Evolutionary conservation across 2,329 filamentous ascomycete genomes (phyloP), one percentile per base, ranked within the genome.

Genomic region (Trichoderma pleuroti): DNA sequence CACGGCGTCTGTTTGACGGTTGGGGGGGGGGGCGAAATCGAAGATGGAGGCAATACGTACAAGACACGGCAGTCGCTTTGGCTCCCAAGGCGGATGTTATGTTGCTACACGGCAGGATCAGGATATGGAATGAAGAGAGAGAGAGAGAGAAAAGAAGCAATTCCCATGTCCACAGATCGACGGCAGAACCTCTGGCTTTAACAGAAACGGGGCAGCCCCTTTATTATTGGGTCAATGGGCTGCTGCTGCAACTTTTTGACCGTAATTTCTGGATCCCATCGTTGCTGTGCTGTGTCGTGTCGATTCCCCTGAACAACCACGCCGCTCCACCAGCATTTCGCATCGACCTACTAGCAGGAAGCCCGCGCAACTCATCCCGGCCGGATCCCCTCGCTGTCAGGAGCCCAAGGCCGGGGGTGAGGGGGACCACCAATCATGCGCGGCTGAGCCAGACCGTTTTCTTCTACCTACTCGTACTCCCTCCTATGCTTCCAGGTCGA

Each of bases 201-300:
- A 64, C 56, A 63, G 42, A 36, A 61, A 70, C 59, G 68, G 59
- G 59, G 54, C 26, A 64, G 34, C 62, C 36, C 69, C 69, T 66
- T 54, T 66, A 54, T 60, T 60, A 61, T 46, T 34, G 36, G 57
- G 39, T 54, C 57, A 59, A 61, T 39, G 56, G 56, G 57, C 68
- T n/a, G 42, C 54, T 30, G 68, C 52, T 26, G 68, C 54, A 32
- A 66, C 69, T 67, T 67, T 67, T 67, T 66, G 68, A 70, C 68
- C 68, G 68, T 70, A 70, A 70, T 70, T 71, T 71, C 69, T 71
- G 69, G 69, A 71, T 71, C 52, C 69, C 62, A 66, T 49, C 62
- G 34, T 52, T 42, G 39, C 39, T n/a, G 39, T 42, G 39, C 39
- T 42, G 39, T 42, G 24, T 64, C 54, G 36, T 62, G 56, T 59